Base-by-base conservation (phyloP, 305 asterid genomes). In the Fraxinus floribunda region DNA sequence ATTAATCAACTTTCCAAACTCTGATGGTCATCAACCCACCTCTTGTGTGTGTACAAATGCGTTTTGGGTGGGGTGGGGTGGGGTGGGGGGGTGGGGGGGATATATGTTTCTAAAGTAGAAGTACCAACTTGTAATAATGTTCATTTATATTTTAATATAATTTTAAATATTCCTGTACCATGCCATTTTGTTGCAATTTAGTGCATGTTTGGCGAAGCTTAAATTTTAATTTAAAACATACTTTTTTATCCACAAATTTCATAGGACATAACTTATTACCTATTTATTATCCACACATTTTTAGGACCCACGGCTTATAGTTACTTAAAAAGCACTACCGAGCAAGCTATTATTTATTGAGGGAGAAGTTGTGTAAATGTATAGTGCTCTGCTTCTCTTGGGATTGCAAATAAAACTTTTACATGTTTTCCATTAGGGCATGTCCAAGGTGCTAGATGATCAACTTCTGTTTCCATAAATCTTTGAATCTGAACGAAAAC, bases 401-500 rank as follows among this genome's bases (percentile, higher is more conserved):
- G 46, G 66, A 38, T 16, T 79, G 71, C 71, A 68, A 79, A 26
- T 9, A 64, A 18, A 36, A 29, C 24, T 2, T 13, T 5, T 62
- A 3, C 0, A 64, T 64, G 15, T 55, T 64, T 20, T 62, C 16
- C 62, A 64, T 79, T 5, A 55, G 64, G 64, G 38, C 76, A 24
- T 24, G 57, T 32, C 41, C 76, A 79, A 77, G 80, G 62, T 5
- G 5, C 80, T 77, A 22, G 71, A 77, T 26, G 34, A 22, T 49
- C 49, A 16, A 29, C 29, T 52, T 55, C 11, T 78, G 60, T 57
- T 57, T 18, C 66, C 66, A 6, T 57, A 18, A 57, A 57, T 6
- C 0, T 57, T 57, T 18, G 26, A 26, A 57, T 57, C 7, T 18
- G 11, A 57, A 57, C 7, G 66, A 57, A 57, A 16, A 52, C 1